Base-by-base conservation (phyloP, 495 filamentous ascomycete genomes). In the Lasiosphaeria miniovina region DNA sequence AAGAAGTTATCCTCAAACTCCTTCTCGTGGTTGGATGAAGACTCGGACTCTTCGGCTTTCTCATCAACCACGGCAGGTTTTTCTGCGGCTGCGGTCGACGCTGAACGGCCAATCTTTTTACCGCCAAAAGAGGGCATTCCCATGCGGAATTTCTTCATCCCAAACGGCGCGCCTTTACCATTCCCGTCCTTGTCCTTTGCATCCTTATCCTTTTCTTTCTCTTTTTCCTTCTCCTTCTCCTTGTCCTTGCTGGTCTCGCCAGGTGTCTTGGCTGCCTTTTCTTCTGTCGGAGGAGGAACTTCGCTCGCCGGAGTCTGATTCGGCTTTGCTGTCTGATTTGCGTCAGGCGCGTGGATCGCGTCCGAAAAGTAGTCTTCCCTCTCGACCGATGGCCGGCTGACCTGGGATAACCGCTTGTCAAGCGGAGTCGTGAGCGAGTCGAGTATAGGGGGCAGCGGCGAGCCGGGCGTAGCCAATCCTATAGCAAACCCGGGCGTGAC, bases 61-160 rank as follows among this genome's bases (percentile, higher is more conserved):
- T 96, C 93, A 64, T 96, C 92, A 1, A 84, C 74, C 0, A 86
- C 80, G 35, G 82, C 82, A 0, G 90, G 88, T 72, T 95, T 96
- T 55, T 86, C 86, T 50, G 71, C 70, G 8, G 79, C 74, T 24
- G 90, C 89, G 0, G 82, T 83, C 3, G 90, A 91, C n/a, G 84
- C 80, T 11, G 82, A 83, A 33, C 89, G 85, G 10, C 86, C 86
- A 5, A 96, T 76, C 62, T 93, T 96, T 78, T 93, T 96, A 66
- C 77, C 83, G 51, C 86, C 83, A 68, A 89, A 88, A 6, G 89
- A 86, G 5, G 43, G 43, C 74, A 91, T 91, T 38, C 86, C 85
- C 84, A 92, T 90, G 14, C 86, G 83, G 73, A 96, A 93, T 67
- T 93, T 94, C 67, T 93, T 93, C 76, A 93, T 94, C 4, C 87